Evolutionary conservation across 192 early-diverging fungal genomes (phyloP), one percentile per base, ranked within the genome.

Genomic region (Linderina pennispora): DNA sequence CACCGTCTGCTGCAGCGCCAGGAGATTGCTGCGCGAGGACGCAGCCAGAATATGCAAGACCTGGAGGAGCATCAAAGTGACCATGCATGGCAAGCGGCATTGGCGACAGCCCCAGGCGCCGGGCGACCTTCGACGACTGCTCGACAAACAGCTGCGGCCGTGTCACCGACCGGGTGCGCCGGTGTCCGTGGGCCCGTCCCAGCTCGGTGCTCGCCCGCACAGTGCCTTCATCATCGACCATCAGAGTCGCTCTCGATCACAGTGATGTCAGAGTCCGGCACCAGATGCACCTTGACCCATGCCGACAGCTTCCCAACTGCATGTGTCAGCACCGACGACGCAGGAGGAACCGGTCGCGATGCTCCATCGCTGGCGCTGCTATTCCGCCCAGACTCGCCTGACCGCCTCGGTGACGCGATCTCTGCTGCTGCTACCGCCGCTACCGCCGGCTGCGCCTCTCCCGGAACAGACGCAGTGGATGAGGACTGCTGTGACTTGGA

Each of bases 41-140:
- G n/a, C n/a, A n/a, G n/a, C n/a, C n/a, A n/a, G n/a, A n/a, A n/a
- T n/a, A n/a, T n/a, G n/a, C n/a, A n/a, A n/a, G n/a, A n/a, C n/a
- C n/a, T n/a, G n/a, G n/a, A n/a, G n/a, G n/a, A n/a, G n/a, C n/a
- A n/a, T n/a, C n/a, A n/a, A n/a, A n/a, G n/a, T n/a, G n/a, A n/a
- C n/a, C n/a, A 41, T 71, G 67, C 39, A 50, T 41, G 17, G 60
- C 71, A 40, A 79, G 42, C 1, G 65, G 69, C 49, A 69, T 55
- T 5, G 64, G 62, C 39, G 63, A 60, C 21, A 74, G 53, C 24
- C 66, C 76, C 23, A 74, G 58, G 32, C 59, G 69, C 25, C 66
- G 50, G 15, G 70, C 69, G 44, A 71, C 71, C 16, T 53, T 55
- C 37, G 67, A 67, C 8, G 65, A 74, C 45, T 67, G 69, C 43